A percentile compares a stretch with the other conserved stretches of the same genome.
Conservation (phyloP, 2,329 filamentous ascomycete genomes). For the Emergomyces pasteurianus region DNA sequence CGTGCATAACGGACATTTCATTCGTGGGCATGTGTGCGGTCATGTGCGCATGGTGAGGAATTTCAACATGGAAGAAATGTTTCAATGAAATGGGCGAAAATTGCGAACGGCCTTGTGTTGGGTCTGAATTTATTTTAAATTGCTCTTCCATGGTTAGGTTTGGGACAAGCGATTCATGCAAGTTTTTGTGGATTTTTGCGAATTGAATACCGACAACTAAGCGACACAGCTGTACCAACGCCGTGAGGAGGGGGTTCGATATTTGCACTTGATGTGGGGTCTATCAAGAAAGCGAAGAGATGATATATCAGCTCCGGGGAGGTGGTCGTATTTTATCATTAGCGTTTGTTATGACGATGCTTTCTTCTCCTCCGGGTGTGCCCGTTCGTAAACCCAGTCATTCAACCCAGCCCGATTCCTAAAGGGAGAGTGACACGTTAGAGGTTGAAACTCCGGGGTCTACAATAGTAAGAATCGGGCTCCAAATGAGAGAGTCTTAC, state of each 20-base stretch:
- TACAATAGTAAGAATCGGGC: neutral
- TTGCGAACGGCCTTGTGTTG: too few species aligned
- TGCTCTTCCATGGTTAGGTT: too few species aligned
- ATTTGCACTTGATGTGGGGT: neutral
- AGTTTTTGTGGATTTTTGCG: too few species aligned
- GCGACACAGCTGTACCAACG: neutral
- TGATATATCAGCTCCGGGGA: neutral
- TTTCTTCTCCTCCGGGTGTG: conserved; percentile 38
- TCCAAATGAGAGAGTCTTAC: conserved; percentile 27
- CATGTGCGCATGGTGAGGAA: too few species aligned
- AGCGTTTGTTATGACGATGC: conserved; percentile 3
- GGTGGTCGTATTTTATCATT: neutral
- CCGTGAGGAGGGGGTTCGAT: neutral
- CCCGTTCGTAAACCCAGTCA: conserved; percentile 91
- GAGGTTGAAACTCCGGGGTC: neutral
- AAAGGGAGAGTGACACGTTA: conserved; percentile 8
- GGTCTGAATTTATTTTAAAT: too few species aligned
- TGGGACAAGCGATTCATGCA: too few species aligned
- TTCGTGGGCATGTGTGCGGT: too few species aligned
- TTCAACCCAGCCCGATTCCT: conserved; percentile 81
- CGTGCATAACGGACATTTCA: too few species aligned
- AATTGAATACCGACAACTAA: neutral
- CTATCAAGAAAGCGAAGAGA: neutral
- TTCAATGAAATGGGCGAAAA: too few species aligned
- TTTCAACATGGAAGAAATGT: too few species aligned